These are phyloP conservation scores for Neobulgaria alba DNA, from an alignment of 2,329 filamentous ascomycete species.

Conservation along the genomic window DNA sequence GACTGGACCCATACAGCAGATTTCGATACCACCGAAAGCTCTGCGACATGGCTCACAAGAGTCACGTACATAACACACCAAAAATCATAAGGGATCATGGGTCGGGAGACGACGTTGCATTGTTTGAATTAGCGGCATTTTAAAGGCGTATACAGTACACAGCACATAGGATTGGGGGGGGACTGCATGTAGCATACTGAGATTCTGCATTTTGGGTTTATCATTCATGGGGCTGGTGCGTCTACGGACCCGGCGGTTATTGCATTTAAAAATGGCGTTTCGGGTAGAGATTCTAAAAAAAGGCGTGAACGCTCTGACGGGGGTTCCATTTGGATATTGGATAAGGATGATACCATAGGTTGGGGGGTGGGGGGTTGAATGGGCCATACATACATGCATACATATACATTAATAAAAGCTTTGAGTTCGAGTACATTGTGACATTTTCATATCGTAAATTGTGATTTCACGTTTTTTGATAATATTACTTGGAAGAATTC, in stretches of 20 bases:
- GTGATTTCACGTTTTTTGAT: too few relatives aligned
- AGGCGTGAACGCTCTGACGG: too few relatives aligned
- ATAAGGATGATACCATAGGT: too few relatives aligned
- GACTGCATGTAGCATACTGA: not conserved
- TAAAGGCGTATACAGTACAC: slow-evolving; percentile 7
- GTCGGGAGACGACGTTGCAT: not conserved
- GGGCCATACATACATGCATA: too few relatives aligned
- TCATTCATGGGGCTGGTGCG: not conserved
- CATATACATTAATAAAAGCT: too few relatives aligned
- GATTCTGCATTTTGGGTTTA: not conserved
- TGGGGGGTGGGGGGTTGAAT: too few relatives aligned
- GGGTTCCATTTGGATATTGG: too few relatives aligned
- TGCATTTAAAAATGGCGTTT: too few relatives aligned
- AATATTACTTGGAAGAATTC: too few relatives aligned
- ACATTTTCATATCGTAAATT: too few relatives aligned
- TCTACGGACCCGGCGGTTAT: not conserved
- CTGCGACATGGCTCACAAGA: not conserved
- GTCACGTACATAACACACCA: not conserved
- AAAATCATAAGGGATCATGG: not conserved
- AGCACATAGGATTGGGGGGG: not conserved
- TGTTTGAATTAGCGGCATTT: slow-evolving; percentile 16
- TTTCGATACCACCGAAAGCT: not conserved
- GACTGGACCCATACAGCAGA: not conserved
- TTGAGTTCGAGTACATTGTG: too few relatives aligned
- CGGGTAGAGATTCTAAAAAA: too few relatives aligned